Evolutionary conservation across 352 stramenopile genomes (phyloP).

Genomic region (Phytophthora megakarya): DNA sequence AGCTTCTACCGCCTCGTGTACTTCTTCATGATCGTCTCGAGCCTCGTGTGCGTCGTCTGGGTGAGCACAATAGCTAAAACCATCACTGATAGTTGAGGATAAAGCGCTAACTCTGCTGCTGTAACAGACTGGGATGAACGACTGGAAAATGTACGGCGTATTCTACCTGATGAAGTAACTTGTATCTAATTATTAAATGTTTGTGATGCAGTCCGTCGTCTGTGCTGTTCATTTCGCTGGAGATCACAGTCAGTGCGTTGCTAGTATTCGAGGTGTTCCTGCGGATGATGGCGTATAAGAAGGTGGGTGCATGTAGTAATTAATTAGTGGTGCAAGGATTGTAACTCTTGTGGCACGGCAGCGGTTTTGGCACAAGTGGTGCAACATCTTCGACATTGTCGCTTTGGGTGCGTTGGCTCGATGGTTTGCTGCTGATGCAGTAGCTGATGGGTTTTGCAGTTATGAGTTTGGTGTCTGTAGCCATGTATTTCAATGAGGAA

Average conservation of each 20-base stretch:
- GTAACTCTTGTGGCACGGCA: slow-evolving; percentile 24
- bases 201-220: slow-evolving; percentile 57
- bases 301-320: slow-evolving; percentile 36
- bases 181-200: too few relatives aligned
- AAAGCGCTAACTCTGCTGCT: neutral
- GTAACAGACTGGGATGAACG: slow-evolving; percentile 68
- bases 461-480: slow-evolving; percentile 78
- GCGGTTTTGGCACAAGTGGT: slow-evolving; percentile 87
- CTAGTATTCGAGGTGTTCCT: slow-evolving; percentile 83
- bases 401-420: slow-evolving; percentile 49
- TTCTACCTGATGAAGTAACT: neutral
- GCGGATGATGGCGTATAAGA: slow-evolving; percentile 81
- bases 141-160: slow-evolving; percentile 69
- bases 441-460: slow-evolving; percentile 38
- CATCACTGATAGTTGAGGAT: neutral
- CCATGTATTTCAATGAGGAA: slow-evolving; percentile 88
- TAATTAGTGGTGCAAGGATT: neutral
- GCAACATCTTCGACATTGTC: slow-evolving; percentile 86
- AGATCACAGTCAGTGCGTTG: slow-evolving; percentile 76
- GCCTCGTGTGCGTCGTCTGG: slow-evolving; percentile 74
- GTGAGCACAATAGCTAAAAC: slow-evolving; percentile 37
- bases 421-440: neutral
- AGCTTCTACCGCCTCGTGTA: slow-evolving; percentile 76
- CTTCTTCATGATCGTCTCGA: slow-evolving; percentile 80
- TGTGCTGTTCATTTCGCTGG: slow-evolving; percentile 78